Evolutionary conservation across 352 stramenopile species (phyloP).

Genomic region (Pythium phragmiticola): DNA sequence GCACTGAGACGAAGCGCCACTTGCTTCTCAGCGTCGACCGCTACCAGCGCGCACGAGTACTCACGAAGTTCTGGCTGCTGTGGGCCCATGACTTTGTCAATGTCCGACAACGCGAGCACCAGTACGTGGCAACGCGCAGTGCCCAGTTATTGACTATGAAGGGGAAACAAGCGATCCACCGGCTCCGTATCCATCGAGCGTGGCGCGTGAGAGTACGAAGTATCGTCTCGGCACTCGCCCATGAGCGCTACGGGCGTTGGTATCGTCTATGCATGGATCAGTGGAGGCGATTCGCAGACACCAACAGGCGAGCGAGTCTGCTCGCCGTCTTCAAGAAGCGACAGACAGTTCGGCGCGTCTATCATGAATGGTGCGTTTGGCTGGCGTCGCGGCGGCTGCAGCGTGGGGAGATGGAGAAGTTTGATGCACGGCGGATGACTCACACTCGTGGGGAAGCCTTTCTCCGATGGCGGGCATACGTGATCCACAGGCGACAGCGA

Average conservation of each 20-base stretch:
- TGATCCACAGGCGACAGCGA: background rate
- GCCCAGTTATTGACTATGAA: background rate
- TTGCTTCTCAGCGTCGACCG: slow-evolving; percentile 42
- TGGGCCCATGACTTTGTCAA: slow-evolving; percentile 53
- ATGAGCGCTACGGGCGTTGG: background rate
- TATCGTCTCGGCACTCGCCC: background rate
- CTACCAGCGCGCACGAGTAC: slow-evolving; percentile 47
- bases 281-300: slow-evolving; percentile 6
- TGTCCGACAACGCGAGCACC: background rate
- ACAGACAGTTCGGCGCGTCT: background rate
- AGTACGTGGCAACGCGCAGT: background rate
- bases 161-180: background rate
- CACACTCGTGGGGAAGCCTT: background rate
- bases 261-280: background rate
- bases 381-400: background rate
- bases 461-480: slow-evolving; percentile 1
- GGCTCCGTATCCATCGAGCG: background rate
- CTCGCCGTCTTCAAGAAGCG: slow-evolving; percentile 16
- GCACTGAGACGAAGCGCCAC: slow-evolving; percentile 39
- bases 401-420: background rate
- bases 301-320: slow-evolving; percentile 1
- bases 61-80: slow-evolving; percentile 63
- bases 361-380: background rate
- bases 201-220: background rate
- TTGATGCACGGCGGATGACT: background rate